These are phyloP conservation scores for Magnolia sinica DNA, from an alignment of 164 flowering plant genomes.

Conservation along the genomic window DNA sequence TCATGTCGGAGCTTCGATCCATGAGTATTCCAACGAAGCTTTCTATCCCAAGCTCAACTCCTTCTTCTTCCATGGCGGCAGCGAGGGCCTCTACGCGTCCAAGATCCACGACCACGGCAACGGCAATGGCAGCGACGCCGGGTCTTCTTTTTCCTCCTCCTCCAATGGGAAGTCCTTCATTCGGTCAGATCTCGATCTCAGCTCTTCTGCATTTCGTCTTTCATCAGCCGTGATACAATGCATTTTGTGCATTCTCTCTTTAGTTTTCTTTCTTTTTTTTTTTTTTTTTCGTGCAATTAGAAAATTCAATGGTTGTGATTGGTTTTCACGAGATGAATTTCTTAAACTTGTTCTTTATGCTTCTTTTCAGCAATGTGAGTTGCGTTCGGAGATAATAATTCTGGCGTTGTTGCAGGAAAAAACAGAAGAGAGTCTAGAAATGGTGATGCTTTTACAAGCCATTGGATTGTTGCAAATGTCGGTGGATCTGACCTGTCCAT, in stretches of 20 bases:
- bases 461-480: neutral
- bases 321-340: too few species aligned
- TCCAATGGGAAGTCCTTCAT: constrained; percentile 67
- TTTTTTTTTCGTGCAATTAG: neutral
- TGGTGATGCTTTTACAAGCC: neutral
- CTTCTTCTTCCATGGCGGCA: constrained; percentile 86
- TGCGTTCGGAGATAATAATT: neutral
- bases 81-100: constrained; percentile 81
- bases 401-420: neutral
- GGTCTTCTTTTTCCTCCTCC: constrained; percentile 8
- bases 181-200: constrained; percentile 35
- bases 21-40: constrained; percentile 52
- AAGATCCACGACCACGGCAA: constrained; percentile 10
- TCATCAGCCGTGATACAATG: neutral
- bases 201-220: neutral
- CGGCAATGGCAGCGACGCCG: neutral
- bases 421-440: neutral
- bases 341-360: too few species aligned
- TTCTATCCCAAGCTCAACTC: constrained; percentile 53
- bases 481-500: too few species aligned
- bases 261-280: neutral
- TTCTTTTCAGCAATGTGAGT: too few species aligned
- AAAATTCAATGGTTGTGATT: neutral
- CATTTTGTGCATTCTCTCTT: neutral
- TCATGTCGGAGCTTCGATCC: constrained; percentile 50